Conservation (phyloP, 1,284 basidiomycete species). For the Vanrija sp. region DNA sequence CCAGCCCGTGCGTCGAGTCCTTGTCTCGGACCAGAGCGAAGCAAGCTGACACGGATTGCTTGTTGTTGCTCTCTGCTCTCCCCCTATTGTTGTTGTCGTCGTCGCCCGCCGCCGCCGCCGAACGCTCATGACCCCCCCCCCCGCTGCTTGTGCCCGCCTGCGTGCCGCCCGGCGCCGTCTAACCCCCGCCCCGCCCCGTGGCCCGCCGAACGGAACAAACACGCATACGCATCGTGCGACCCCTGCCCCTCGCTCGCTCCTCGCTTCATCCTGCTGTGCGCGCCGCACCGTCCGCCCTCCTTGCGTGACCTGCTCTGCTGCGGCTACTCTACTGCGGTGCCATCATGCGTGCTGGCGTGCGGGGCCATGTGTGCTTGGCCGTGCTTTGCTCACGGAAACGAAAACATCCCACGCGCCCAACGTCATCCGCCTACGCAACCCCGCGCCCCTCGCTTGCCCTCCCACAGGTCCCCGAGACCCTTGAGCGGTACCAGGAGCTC, state of each 20-base stretch:
- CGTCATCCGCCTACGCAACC: neutral
- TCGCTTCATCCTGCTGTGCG: neutral
- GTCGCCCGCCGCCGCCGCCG: neutral
- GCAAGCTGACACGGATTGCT: neutral
- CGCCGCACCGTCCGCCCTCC: too few relatives aligned
- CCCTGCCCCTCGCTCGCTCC: neutral
- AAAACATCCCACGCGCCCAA: too few relatives aligned
- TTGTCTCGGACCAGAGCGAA: neutral
- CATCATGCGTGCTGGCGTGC: too few relatives aligned
- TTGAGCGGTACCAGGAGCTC: constrained; percentile 65
- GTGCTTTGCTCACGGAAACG: too few relatives aligned
- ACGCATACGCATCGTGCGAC: neutral
- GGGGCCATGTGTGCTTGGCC: too few relatives aligned
- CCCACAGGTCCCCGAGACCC: constrained; percentile 53
- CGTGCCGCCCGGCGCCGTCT: neutral
- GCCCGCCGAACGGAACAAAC: too few relatives aligned
- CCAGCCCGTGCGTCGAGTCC: constrained; percentile 33
- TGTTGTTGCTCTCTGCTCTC: too few relatives aligned
- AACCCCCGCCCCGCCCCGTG: too few relatives aligned
- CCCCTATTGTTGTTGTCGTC: neutral
- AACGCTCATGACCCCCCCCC: neutral
- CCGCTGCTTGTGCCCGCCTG: too few relatives aligned
- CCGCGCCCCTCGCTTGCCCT: neutral
- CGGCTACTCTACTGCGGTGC: neutral
- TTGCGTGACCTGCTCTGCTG: too few relatives aligned